Evolutionary conservation across 164 flowering plant genomes (phyloP).

Genomic region (Hamamelis virginiana): DNA sequence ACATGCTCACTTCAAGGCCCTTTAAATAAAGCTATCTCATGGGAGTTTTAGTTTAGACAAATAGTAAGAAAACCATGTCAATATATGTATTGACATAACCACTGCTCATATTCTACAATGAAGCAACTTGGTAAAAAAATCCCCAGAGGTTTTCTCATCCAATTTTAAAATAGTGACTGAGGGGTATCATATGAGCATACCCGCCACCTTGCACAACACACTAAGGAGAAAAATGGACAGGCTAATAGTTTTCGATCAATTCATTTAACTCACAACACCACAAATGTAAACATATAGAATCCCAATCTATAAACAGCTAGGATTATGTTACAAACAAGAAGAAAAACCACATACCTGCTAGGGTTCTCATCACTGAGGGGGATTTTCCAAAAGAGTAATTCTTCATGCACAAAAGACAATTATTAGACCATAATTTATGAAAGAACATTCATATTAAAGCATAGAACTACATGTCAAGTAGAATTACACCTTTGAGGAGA

Average conservation of each 20-base stretch:
- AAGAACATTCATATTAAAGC: neutral
- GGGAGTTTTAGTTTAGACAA: neutral
- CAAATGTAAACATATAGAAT: neutral
- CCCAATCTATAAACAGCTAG: conserved; percentile 1
- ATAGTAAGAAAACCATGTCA: neutral
- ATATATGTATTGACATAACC: neutral
- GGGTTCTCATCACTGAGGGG: conserved; percentile 86
- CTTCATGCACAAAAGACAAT: conserved; percentile 39
- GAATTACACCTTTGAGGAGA: conserved; percentile 74
- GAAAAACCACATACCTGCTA: conserved; percentile 67
- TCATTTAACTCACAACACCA: neutral
- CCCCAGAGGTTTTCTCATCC: too few relatives aligned
- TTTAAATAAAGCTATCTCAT: neutral
- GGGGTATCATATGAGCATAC: neutral
- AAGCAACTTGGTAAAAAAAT: neutral
- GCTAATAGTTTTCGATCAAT: neutral
- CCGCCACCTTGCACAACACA: neutral
- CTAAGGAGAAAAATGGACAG: neutral
- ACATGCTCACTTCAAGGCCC: neutral
- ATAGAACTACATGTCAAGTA: conserved; percentile 1
- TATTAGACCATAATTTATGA: conserved; percentile 6
- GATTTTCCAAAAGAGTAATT: conserved; percentile 92
- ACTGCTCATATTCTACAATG: neutral
- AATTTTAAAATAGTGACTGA: neutral
- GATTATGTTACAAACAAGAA: conserved; percentile 5